Evolutionary conservation across 805 yeast genomes (phyloP).

Genomic region (Metschnikowia peoriensis): DNA sequence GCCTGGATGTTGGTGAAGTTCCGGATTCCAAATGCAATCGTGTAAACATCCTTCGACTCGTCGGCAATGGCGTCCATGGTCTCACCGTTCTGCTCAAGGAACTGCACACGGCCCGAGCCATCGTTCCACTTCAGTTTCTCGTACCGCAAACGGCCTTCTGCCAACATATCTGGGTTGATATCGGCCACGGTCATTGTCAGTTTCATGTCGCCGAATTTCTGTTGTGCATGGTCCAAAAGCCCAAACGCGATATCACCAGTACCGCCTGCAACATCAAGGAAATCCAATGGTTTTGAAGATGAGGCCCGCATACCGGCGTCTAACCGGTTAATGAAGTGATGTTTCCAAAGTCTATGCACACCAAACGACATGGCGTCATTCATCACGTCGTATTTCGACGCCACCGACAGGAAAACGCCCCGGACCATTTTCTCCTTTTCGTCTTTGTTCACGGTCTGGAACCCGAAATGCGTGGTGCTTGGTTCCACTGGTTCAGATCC

Average conservation of each 20-base stretch:
- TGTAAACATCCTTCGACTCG: conserved; percentile 89
- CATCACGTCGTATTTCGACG: conserved; percentile 92
- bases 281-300: conserved; percentile 69
- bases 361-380: conserved; percentile 98
- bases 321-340: conserved; percentile 78
- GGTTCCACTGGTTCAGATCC: conserved; percentile 6
- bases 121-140: conserved; percentile 59
- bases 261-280: conserved; percentile 97
- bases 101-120: conserved; percentile 60
- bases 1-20: conserved; percentile 94
- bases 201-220: conserved; percentile 67
- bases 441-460: conserved; percentile 70
- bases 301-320: conserved; percentile 96
- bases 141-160: conserved; percentile 83
- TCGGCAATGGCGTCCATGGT: conserved; percentile 77
- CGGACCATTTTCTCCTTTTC: conserved; percentile 84
- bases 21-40: conserved; percentile 96
- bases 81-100: conserved; percentile 92
- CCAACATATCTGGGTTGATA: conserved; percentile 93
- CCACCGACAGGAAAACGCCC: conserved; percentile 91
- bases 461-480: conserved; percentile 90
- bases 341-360: conserved; percentile 92
- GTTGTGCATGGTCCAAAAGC: conserved; percentile 83
- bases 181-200: conserved; percentile 90
- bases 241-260: conserved; percentile 98